phyloP scores from a whole-genome alignment of 305 asterid genomes.

The Rubia tinctorum region DNA sequence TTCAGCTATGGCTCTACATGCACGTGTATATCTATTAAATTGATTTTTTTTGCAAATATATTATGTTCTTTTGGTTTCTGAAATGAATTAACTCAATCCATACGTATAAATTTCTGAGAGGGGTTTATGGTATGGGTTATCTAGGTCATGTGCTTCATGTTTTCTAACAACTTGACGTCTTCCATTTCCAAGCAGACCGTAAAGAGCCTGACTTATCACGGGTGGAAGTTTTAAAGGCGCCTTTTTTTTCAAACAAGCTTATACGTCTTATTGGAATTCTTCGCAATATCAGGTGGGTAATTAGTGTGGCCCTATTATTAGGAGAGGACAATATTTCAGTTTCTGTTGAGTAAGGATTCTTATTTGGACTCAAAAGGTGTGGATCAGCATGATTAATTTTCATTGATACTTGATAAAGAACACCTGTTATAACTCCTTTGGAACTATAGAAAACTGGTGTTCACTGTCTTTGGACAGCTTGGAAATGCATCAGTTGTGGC shows the following conservation, averaged over 20 bases:
- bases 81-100: not conserved
- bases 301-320: not conserved
- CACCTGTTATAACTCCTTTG: not conserved
- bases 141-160: not conserved
- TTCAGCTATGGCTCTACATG: not conserved
- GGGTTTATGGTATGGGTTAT: not conserved
- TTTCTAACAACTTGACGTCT: constrained; percentile 14
- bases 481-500: not conserved
- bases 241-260: constrained; percentile 81
- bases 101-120: not conserved
- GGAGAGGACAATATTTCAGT: not conserved
- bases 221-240: constrained; percentile 66
- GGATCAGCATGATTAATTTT: not conserved
- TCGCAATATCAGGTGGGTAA: constrained; percentile 66
- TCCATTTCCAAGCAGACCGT: constrained; percentile 47
- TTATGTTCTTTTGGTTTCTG: not conserved
- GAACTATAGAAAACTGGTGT: not conserved
- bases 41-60: not conserved
- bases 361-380: not conserved
- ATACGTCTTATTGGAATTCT: constrained; percentile 68
- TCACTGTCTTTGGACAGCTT: not conserved
- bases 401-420: not conserved
- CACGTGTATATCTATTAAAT: constrained; percentile 3
- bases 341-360: not conserved
- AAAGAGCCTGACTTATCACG: constrained; percentile 54